Conservation (phyloP, 2,329 filamentous ascomycete species). For the Aspergillus pseudotamarii region DNA sequence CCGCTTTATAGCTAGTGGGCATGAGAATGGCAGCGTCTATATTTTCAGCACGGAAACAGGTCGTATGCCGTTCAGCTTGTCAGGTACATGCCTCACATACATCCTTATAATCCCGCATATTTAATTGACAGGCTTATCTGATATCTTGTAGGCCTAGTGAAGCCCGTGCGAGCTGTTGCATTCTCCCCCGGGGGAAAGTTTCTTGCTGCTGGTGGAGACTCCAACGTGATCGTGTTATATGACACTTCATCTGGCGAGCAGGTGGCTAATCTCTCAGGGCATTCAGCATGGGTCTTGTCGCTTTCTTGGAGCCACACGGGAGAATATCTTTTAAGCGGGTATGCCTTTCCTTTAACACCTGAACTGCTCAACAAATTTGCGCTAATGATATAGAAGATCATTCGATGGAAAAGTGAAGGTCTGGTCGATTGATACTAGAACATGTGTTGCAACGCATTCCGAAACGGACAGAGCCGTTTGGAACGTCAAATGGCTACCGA, state of each 20-base stretch:
- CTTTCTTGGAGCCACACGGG: conserved; percentile 93
- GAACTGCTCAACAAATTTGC: neutral
- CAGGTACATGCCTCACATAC: conserved; percentile 57
- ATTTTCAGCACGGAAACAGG: conserved; percentile 93
- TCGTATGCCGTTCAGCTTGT: conserved; percentile 80
- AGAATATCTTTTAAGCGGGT: conserved; percentile 85
- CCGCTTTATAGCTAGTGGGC: conserved; percentile 83
- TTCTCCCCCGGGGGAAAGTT: conserved; percentile 86
- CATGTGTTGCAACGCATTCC: conserved; percentile 89
- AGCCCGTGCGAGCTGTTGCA: conserved; percentile 79
- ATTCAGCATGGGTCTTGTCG: conserved; percentile 84
- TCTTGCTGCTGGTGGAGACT: conserved; percentile 87
- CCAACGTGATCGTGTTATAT: conserved; percentile 85
- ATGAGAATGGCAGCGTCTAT: conserved; percentile 89
- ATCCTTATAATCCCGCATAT: neutral
- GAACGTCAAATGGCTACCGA: conserved; percentile 82
- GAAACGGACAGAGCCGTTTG: conserved; percentile 86
- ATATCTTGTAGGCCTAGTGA: conserved; percentile 69
- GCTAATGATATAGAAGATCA: conserved; percentile 50
- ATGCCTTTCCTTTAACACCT: conserved; percentile 27
- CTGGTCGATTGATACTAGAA: conserved; percentile 83
- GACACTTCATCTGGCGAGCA: conserved; percentile 92
- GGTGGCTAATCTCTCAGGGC: conserved; percentile 78
- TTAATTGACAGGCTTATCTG: conserved; percentile 14
- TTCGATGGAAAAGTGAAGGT: conserved; percentile 96